Evolutionary conservation across 1,284 basidiomycete genomes (phyloP), one percentile per base, ranked within the genome.

Genomic region (Lentinus polychrous): DNA sequence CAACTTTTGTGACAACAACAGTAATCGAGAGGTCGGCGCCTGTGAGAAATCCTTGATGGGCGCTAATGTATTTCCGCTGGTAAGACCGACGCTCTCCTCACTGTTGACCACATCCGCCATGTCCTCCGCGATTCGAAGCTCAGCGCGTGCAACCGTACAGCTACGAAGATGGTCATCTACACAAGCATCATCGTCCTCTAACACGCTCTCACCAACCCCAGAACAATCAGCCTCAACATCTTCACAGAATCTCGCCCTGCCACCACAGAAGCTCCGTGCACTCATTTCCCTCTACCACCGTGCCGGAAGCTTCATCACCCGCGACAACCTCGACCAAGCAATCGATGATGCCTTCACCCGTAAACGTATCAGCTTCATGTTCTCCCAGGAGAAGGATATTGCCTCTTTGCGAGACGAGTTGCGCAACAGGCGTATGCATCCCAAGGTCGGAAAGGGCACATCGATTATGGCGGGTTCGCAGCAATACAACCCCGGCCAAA

Each of bases 221-320:
- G 45, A 14, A 18, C 3, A 33, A 27, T 42, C 20, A 43, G 2
- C 27, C 27, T 49, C 52, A 20, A 38, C 45, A 1, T 48, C 49
- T 23, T 17, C 34, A 3, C 24, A 47, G 11, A 56, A 52, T 43
- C 54, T 49, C 35, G 23, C 50, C 7, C 72, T 81, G 3, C 69
- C 80, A 1, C 69, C 74, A n/a, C 69, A 74, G 31, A 86, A 81
- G 65, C 70, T 86, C 68, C 81, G 83, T 52, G 79, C 83, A 4
- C 78, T 88, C 54, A 74, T 86, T 50, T 73, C 77, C 8, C 73
- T 88, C 42, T 88, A 88, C 68, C 85, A 88, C 69, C 75, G 84
- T 64, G 66, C 79, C 39, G 74, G 76, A 46, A 66, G 66, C 3
- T 86, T 83, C 67, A 74, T 88, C 52, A 85, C 84, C 8, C 70